Evolutionary conservation across 139 green algal species (phyloP).

Genomic region (Mesotaenium endlicherianum): DNA sequence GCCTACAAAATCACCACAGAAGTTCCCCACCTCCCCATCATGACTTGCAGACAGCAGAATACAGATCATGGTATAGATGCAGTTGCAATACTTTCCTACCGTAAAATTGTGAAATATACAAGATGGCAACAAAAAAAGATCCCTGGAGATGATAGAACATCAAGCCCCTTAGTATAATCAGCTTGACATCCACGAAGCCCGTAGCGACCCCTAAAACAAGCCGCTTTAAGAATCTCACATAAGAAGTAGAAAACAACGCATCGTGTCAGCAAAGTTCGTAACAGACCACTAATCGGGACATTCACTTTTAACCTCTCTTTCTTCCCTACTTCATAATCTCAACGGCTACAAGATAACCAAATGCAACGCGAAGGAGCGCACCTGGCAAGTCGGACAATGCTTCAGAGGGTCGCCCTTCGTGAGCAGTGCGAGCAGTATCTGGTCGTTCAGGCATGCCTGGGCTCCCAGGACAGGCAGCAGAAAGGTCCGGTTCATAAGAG

Average conservation of each 20-base stretch:
- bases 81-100: too few species aligned
- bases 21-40: not conserved
- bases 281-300: too few species aligned
- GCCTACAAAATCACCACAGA: not conserved
- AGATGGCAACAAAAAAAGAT: not conserved
- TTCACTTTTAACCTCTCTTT: too few species aligned
- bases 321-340: too few species aligned
- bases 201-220: not conserved
- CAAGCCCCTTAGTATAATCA: not conserved
- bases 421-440: not conserved
- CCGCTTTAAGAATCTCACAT: not conserved
- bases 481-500: not conserved
- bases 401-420: too few species aligned
- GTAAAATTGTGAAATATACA: too few species aligned
- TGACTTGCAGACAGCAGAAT: not conserved
- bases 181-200: not conserved
- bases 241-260: too few species aligned
- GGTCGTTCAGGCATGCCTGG: not conserved
- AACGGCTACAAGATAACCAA: too few species aligned
- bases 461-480: not conserved
- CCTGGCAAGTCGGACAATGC: too few species aligned
- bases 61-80: not conserved
- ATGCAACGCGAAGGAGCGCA: too few species aligned
- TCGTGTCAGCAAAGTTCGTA: not conserved
- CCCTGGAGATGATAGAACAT: not conserved